Evolutionary conservation across 1,284 basidiomycete species (phyloP), one percentile per base, ranked within the genome.

Genomic region (Rhodofomes roseus): DNA sequence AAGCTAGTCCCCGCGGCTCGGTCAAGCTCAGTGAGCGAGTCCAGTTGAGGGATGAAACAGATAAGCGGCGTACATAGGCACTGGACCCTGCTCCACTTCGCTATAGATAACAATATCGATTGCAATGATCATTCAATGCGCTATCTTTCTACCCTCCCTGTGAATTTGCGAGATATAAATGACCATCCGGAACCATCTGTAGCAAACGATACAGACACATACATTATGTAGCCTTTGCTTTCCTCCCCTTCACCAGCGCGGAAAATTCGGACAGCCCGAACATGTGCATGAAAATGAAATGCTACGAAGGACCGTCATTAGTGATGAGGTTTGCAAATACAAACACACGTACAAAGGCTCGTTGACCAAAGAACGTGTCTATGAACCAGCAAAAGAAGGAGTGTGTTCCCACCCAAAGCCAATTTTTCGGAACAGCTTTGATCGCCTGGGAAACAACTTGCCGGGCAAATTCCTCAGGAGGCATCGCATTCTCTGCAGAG

Each of bases 381-480:
- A 71, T 52, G 36, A 74, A 63, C 73, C 73, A 74, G 25, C 64
- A 62, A 1, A 64, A 20, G 56, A 56, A 66, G 0, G 67, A 57
- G 34, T 62, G 57, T 3, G 57, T 60, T n/a, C 69, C 71, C 1
- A 55, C 58, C 71, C 72, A 74, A 14, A 71, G 54, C 65, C 65
- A 70, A 1, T 65, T 59, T 18, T 58, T 62, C 9, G 68, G 66
- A 12, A 52, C 51, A 8, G 44, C 37, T 27, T 64, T 67, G 23
- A 73, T 65, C 9, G 62, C 65, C 39, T 73, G 69, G 14, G 61
- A 55, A n/a, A 72, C 72, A 18, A 74, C 66, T 7, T 53, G 52
- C 8, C 55, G 56, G 9, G 73, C 74, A 39, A 66, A 69, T 20
- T 54, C 61, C 22, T 62, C 64, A 0, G 67, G 61, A 11, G 69